Percentiles rank a stretch among this genome's conserved stretches.
Evolutionary conservation across 2,329 filamentous ascomycete genomes (phyloP).

Genomic region (Phialemonium atrogriseum): DNA sequence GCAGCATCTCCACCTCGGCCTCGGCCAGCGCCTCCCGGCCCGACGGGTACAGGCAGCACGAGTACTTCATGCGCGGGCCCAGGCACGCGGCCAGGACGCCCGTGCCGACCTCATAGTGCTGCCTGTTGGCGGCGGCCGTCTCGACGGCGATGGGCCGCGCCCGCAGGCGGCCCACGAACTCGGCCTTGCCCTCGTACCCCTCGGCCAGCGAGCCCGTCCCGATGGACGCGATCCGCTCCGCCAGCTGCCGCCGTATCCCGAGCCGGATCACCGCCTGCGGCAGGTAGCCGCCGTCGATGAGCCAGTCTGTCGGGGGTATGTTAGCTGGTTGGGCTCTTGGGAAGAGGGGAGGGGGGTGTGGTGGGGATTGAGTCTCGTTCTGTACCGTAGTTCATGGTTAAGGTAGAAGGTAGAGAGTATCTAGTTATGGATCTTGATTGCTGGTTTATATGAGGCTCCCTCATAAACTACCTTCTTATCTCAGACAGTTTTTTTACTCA

Average conservation of each 20-base stretch:
- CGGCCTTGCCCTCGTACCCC: conserved; percentile 52
- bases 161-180: conserved; percentile 51
- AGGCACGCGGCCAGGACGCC: conserved; percentile 53
- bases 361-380: conserved; percentile 6
- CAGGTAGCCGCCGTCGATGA: conserved; percentile 59
- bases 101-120: conserved; percentile 67
- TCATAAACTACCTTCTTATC: too few species aligned
- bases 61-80: conserved; percentile 66
- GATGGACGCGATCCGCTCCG: conserved; percentile 50
- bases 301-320: too few species aligned
- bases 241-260: conserved; percentile 58
- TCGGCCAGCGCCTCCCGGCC: conserved; percentile 55
- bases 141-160: conserved; percentile 59
- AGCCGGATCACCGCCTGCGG: conserved; percentile 54
- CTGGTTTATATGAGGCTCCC: too few species aligned
- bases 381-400: too few species aligned
- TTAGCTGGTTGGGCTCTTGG: too few species aligned
- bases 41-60: conserved; percentile 55
- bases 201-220: conserved; percentile 41
- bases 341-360: too few species aligned
- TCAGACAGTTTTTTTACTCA: too few species aligned
- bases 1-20: conserved; percentile 60
- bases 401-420: too few species aligned
- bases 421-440: too few species aligned
- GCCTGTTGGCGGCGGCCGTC: conserved; percentile 55